Conservation (phyloP, 345 rosid species). For the Nasturtium officinale region DNA sequence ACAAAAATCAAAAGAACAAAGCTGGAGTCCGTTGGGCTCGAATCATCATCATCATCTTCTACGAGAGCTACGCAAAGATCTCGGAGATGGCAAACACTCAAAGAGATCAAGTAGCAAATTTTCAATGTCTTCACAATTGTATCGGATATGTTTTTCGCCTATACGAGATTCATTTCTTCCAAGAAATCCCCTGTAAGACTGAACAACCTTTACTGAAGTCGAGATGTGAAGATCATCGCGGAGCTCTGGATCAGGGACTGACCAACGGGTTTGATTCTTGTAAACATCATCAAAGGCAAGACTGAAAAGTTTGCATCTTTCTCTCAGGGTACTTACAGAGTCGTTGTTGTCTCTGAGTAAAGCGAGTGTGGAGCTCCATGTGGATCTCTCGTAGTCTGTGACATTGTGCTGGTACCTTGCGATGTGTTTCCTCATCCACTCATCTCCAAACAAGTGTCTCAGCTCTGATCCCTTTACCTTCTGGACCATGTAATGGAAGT, state of each 20-base stretch:
- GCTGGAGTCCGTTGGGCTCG: background rate
- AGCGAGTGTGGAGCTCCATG: conserved; percentile 68
- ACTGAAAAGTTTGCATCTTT: conserved; percentile 62
- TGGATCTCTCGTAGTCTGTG: conserved; percentile 59
- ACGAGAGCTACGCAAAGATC: conserved; percentile 51
- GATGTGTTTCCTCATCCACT: conserved; percentile 73
- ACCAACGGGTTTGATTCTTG: conserved; percentile 66
- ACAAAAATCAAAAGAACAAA: conserved; percentile 19
- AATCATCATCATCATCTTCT: conserved; percentile 46
- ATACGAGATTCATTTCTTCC: conserved; percentile 47
- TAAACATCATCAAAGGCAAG: conserved; percentile 68
- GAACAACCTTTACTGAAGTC: conserved; percentile 66
- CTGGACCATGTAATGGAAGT: conserved; percentile 72
- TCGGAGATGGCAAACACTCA: conserved; percentile 50
- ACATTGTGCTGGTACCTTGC: conserved; percentile 65
- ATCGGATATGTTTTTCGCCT: conserved; percentile 62
- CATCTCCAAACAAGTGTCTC: conserved; percentile 68
- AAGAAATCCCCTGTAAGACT: conserved; percentile 65
- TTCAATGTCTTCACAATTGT: conserved; percentile 62
- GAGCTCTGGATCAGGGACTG: conserved; percentile 62
- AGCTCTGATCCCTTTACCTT: conserved; percentile 73
- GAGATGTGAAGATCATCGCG: conserved; percentile 69
- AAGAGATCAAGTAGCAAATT: conserved; percentile 63
- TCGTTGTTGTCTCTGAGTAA: conserved; percentile 52
- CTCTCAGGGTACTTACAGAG: conserved; percentile 44